Evolutionary conservation across 2,329 filamentous ascomycete species (phyloP).

Genomic region (Parascedosporium putredinis): DNA sequence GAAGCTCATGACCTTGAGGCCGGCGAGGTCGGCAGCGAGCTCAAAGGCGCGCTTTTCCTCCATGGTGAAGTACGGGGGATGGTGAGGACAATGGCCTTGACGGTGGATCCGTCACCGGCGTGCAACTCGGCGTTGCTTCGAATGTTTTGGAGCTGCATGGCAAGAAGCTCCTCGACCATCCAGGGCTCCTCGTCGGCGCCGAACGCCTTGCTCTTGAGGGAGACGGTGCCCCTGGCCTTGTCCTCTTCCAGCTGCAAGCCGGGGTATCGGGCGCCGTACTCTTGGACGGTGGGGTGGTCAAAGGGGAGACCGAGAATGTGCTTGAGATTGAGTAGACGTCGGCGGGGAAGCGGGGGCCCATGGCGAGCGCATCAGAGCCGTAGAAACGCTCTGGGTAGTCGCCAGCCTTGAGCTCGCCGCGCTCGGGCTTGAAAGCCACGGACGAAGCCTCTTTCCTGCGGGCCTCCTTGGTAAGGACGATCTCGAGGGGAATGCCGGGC

Average conservation of each 20-base stretch:
- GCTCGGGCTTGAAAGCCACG: slow-evolving; percentile 85
- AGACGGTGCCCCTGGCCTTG: slow-evolving; percentile 55
- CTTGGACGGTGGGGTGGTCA: slow-evolving; percentile 49
- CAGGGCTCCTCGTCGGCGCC: slow-evolving; percentile 51
- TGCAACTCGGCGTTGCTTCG: slow-evolving; percentile 77
- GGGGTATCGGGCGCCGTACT: slow-evolving; percentile 69
- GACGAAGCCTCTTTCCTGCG: slow-evolving; percentile 89
- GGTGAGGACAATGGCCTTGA: slow-evolving; percentile 80
- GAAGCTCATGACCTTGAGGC: slow-evolving; percentile 72
- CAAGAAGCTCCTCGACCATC: slow-evolving; percentile 85
- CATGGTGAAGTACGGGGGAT: slow-evolving; percentile 82
- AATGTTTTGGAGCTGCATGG: slow-evolving; percentile 92
- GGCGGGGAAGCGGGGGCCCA: slow-evolving; percentile 77
- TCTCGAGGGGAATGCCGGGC: slow-evolving; percentile 92
- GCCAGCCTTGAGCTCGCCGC: slow-evolving; percentile 51
- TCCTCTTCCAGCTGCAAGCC: slow-evolving; percentile 58
- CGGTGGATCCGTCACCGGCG: slow-evolving; percentile 62
- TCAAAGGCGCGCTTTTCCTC: slow-evolving; percentile 84
- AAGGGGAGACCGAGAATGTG: slow-evolving; percentile 67
- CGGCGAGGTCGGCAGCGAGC: slow-evolving; percentile 76
- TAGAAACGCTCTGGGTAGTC: slow-evolving; percentile 82
- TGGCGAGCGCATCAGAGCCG: slow-evolving; percentile 80
- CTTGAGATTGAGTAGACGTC: slow-evolving; percentile 94
- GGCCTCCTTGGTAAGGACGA: slow-evolving; percentile 95
- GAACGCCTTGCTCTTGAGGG: slow-evolving; percentile 70